phyloP scores from a whole-genome alignment of 352 stramenopile genomes.

The Globisporangium heterothallicum region DNA sequence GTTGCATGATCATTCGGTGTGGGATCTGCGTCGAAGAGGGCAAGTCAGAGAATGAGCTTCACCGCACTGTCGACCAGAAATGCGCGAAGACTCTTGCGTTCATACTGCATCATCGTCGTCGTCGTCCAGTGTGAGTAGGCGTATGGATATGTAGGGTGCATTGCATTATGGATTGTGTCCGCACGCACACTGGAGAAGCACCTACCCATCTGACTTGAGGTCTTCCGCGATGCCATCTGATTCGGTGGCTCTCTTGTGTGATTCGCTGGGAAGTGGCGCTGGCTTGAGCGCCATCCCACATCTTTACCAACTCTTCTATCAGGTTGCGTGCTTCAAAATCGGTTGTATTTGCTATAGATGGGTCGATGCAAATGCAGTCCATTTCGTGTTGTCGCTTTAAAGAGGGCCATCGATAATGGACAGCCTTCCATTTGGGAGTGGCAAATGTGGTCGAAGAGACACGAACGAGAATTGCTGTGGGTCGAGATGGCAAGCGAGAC shows the following conservation, averaged over 20 bases:
- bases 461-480: too few relatives aligned
- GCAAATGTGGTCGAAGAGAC: too few relatives aligned
- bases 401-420: too few relatives aligned
- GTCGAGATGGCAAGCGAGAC: too few relatives aligned
- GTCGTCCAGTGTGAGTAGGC: too few relatives aligned
- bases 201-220: not conserved
- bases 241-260: not conserved
- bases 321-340: too few relatives aligned
- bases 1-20: conserved; percentile 1
- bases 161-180: not conserved
- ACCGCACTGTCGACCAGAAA: not conserved
- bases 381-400: too few relatives aligned
- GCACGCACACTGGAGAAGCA: not conserved
- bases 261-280: not conserved
- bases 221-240: not conserved
- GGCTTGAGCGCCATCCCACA: too few relatives aligned
- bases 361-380: too few relatives aligned
- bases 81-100: not conserved
- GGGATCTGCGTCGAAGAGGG: not conserved
- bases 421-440: too few relatives aligned
- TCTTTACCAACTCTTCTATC: too few relatives aligned
- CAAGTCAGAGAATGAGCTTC: not conserved
- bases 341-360: too few relatives aligned
- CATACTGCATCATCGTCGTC: not conserved
- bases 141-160: not conserved